Conservation (phyloP, 495 filamentous ascomycete genomes). For the Pyrenula massariospora region DNA sequence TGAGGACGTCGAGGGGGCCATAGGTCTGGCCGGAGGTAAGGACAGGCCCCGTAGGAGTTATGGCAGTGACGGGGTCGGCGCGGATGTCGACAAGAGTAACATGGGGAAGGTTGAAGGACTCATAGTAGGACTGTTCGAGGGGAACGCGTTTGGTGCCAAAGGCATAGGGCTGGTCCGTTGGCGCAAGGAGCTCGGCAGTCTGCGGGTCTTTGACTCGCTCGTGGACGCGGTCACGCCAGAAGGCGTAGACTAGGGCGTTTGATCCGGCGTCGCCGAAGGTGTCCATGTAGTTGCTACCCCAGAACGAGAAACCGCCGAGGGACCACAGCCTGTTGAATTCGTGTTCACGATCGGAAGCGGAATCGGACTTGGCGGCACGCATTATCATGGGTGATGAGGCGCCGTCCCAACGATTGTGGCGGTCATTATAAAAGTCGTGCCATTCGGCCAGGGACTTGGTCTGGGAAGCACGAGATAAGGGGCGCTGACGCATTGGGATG, state of each 20-base stretch:
- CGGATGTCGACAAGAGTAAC: constrained; percentile 37
- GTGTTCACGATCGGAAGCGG: constrained; percentile 30
- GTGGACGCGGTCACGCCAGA: constrained; percentile 9
- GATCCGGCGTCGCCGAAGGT: constrained; percentile 30
- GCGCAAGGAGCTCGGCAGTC: constrained; percentile 35
- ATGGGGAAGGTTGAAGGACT: constrained; percentile 33
- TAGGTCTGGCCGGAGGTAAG: constrained; percentile 15
- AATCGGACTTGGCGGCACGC: constrained; percentile 29
- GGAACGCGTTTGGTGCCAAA: constrained; percentile 38
- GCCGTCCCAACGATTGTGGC: constrained; percentile 33
- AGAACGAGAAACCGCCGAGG: constrained; percentile 39
- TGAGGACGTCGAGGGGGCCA: constrained; percentile 31
- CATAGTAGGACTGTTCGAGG: constrained; percentile 41
- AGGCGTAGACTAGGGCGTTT: constrained; percentile 22
- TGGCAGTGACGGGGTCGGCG: constrained; percentile 29
- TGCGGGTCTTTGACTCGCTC: constrained; percentile 32
- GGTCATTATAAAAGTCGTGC: constrained; percentile 26
- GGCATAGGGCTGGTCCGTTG: constrained; percentile 24
- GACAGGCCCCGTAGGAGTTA: constrained; percentile 12
- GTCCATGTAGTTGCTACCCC: constrained; percentile 39
- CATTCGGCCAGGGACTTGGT: constrained; percentile 26
- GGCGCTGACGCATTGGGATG: constrained; percentile 38
- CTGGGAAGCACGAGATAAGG: constrained; percentile 33
- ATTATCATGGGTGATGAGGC: constrained; percentile 29
- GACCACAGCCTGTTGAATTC: constrained; percentile 33